phyloP scores from a whole-genome alignment of 306 rosid species.

The Carpinus fangiana region DNA sequence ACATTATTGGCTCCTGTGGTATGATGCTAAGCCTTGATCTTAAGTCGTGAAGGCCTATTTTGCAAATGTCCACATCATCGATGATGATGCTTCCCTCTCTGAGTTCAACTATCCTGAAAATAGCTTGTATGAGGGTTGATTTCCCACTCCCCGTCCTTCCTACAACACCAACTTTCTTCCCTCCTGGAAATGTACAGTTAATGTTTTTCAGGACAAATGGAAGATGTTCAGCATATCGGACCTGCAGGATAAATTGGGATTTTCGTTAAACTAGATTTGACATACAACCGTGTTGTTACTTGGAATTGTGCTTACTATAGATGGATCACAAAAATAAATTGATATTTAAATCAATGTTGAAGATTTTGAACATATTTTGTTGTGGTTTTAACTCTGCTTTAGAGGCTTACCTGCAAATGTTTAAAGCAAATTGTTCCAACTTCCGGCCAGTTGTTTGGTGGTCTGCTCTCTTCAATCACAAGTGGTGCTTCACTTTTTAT shows the following conservation, averaged over 20 bases:
- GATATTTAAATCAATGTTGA: background rate
- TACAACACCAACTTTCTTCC: conserved; percentile 85
- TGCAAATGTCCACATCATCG: conserved; percentile 70
- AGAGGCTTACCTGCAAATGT: conserved; percentile 61
- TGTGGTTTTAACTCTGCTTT: conserved; percentile 13
- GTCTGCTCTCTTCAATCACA: conserved; percentile 62
- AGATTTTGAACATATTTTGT: background rate
- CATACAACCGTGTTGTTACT: background rate
- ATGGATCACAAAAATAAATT: background rate
- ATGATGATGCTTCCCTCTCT: conserved; percentile 81
- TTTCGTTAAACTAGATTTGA: background rate
- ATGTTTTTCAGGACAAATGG: conserved; percentile 81
- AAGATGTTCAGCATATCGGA: conserved; percentile 90
- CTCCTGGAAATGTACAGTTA: conserved; percentile 84
- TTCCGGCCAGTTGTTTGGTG: conserved; percentile 87
- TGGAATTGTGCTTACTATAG: background rate
- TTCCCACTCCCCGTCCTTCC: conserved; percentile 98
- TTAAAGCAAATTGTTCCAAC: conserved; percentile 74
- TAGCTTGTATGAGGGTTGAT: conserved; percentile 91
- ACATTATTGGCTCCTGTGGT: conserved; percentile 90
- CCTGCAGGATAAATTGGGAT: conserved; percentile 1
- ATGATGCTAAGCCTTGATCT: conserved; percentile 91
- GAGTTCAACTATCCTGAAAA: conserved; percentile 89
- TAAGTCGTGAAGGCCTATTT: conserved; percentile 88
- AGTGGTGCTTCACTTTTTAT: conserved; percentile 84